A percentile compares a stretch with the other conserved stretches of the same genome.
Evolutionary conservation across 305 asterid genomes (phyloP).

Genomic region (Fraxinus floribunda): DNA sequence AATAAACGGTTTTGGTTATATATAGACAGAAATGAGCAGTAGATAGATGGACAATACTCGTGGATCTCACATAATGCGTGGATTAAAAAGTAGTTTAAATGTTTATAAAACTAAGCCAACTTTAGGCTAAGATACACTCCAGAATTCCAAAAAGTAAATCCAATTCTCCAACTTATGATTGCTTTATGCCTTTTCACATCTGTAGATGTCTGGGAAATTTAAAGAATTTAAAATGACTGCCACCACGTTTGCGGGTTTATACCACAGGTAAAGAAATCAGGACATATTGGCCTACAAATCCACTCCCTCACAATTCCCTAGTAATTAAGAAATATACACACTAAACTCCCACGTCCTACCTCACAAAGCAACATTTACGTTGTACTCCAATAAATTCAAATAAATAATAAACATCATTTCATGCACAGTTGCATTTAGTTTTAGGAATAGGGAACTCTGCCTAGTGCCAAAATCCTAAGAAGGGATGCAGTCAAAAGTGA

Average conservation of each 20-base stretch:
- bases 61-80: background rate
- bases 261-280: background rate
- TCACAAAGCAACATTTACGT: background rate
- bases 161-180: background rate
- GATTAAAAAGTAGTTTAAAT: background rate
- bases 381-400: background rate
- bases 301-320: background rate
- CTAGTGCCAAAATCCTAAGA: background rate
- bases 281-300: background rate
- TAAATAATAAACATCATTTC: background rate
- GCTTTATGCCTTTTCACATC: background rate
- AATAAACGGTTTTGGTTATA: background rate
- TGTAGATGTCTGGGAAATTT: background rate
- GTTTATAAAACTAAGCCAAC: background rate
- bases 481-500: background rate
- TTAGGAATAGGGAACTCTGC: background rate
- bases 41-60: background rate
- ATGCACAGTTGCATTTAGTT: background rate
- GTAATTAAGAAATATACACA: background rate
- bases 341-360: background rate
- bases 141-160: background rate
- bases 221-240: background rate
- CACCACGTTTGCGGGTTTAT: background rate
- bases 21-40: background rate
- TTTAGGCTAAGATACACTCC: background rate